Conservation (phyloP, 345 rosid species). For the Rubroshorea leprosula region DNA sequence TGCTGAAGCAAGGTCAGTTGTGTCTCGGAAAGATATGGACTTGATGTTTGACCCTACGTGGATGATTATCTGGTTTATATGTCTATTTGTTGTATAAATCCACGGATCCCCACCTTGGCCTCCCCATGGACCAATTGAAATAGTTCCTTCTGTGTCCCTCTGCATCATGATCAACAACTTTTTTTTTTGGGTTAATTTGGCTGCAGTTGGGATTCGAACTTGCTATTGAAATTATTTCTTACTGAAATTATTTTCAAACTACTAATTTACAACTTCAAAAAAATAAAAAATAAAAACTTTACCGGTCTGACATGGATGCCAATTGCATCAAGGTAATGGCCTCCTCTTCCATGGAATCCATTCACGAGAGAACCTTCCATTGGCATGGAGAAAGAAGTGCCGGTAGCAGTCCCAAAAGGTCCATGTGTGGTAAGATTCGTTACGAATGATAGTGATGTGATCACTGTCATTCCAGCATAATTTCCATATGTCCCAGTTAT, state of each 20-base stretch:
- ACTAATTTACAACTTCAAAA: not conserved
- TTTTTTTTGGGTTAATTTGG: not conserved
- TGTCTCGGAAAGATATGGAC: constrained; percentile 1
- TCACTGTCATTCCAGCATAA: not conserved
- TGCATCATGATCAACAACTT: not conserved
- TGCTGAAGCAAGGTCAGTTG: not conserved
- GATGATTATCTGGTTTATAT: not conserved
- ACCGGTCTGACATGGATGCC: constrained; percentile 1
- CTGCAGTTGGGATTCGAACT: not conserved
- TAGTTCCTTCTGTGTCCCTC: not conserved
- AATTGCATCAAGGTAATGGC: constrained; percentile 1
- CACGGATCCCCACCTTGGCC: constrained; percentile 3
- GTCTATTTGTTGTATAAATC: not conserved
- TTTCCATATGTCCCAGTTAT: constrained; percentile 5
- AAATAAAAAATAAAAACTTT: not conserved
- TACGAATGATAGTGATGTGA: not conserved
- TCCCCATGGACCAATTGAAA: constrained; percentile 3
- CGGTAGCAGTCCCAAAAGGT: not conserved
- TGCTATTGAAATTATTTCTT: too few species aligned
- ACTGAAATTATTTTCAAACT: too few species aligned
- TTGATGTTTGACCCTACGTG: not conserved
- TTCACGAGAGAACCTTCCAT: not conserved
- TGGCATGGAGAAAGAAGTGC: constrained; percentile 2
- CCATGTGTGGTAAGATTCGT: constrained; percentile 3
- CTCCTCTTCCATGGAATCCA: constrained; percentile 4